phyloP scores from a whole-genome alignment of 2,329 filamentous ascomycete species.

The Nemania sp. region DNA sequence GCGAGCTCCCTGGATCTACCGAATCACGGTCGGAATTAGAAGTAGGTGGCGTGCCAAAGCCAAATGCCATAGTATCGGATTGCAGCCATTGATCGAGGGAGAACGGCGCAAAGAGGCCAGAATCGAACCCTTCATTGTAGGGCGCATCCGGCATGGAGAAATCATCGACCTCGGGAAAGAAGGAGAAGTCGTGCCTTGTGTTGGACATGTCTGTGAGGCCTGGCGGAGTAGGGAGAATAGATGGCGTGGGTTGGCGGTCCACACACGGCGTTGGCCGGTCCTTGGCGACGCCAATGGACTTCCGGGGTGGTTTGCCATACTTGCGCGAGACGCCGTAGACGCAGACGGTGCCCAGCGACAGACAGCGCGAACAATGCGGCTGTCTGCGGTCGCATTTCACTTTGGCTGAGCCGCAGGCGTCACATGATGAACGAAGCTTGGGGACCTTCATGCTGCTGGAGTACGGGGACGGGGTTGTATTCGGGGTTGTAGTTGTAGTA shows the following conservation, averaged over 20 bases:
- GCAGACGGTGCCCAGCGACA: slow-evolving; percentile 8
- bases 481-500: not conserved
- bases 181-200: not conserved
- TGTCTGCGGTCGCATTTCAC: slow-evolving; percentile 15
- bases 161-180: not conserved
- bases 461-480: not conserved
- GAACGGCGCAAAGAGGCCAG: not conserved
- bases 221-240: not conserved
- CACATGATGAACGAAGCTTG: slow-evolving; percentile 15
- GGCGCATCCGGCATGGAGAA: not conserved
- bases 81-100: not conserved
- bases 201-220: not conserved
- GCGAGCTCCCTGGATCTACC: not conserved
- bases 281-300: not conserved
- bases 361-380: slow-evolving; percentile 3
- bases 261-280: not conserved
- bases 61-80: not conserved
- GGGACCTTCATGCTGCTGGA: not conserved
- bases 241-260: not conserved
- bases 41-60: not conserved
- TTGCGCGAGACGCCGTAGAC: slow-evolving; percentile 13
- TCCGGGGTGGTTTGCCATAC: slow-evolving; percentile 13
- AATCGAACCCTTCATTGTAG: not conserved
- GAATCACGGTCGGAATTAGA: not conserved
- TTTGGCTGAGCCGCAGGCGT: slow-evolving; percentile 11